phyloP scores from a whole-genome alignment of 768 basidiomycete species.

The Mrakia blollopis region DNA sequence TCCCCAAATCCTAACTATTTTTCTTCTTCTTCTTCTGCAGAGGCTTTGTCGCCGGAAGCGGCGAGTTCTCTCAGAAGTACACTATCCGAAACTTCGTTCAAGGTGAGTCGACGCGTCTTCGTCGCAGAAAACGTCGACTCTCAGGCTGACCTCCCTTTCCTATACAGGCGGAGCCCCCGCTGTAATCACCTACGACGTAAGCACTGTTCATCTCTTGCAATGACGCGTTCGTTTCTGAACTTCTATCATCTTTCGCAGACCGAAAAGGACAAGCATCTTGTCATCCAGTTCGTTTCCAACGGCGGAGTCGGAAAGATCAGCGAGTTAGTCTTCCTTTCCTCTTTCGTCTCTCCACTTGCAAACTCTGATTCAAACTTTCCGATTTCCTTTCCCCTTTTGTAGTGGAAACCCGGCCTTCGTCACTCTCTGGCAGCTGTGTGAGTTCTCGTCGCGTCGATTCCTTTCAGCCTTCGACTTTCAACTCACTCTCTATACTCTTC shows the following conservation, averaged over 20 bases:
- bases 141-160: not conserved
- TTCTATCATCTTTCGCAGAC: not conserved
- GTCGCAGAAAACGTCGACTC: not conserved
- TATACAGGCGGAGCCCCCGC: not conserved
- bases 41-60: not conserved
- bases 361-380: not conserved
- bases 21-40: no score
- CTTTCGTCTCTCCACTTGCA: not conserved
- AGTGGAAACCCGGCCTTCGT: not conserved
- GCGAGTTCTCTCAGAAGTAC: conserved; percentile 4
- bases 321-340: not conserved
- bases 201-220: no score
- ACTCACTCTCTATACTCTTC: not conserved
- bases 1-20: no score
- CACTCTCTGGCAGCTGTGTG: not conserved
- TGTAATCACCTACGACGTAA: not conserved
- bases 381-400: not conserved
- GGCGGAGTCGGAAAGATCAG: not conserved
- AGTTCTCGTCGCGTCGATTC: not conserved
- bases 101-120: not conserved
- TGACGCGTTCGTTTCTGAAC: no score
- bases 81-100: conserved; percentile 11
- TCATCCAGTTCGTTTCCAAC: not conserved
- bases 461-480: not conserved
- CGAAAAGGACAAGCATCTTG: not conserved